Conservation (phyloP, 371 early-diverging fungal species). For the Batkoa obscura region DNA sequence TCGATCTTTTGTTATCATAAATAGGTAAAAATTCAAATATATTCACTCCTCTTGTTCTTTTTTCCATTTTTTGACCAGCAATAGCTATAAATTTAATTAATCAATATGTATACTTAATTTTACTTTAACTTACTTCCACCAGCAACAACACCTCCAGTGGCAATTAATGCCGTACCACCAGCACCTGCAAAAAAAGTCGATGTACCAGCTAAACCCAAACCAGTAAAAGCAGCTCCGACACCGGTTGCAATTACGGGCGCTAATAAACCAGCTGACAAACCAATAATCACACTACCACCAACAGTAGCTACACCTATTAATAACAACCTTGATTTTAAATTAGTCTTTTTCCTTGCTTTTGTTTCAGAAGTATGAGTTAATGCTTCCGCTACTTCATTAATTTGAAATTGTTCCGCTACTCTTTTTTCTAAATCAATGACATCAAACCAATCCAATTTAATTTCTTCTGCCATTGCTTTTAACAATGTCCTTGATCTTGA, state of each 20-base stretch:
- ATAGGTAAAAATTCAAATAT: slow-evolving; percentile 67
- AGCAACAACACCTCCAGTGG: slow-evolving; percentile 57
- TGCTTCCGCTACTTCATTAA: slow-evolving; percentile 15
- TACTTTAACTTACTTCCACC: slow-evolving; percentile 28
- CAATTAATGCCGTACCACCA: slow-evolving; percentile 75
- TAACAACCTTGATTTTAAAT: slow-evolving; percentile 35
- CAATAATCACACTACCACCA: slow-evolving; percentile 65
- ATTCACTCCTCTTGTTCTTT: slow-evolving; percentile 60
- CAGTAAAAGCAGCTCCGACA: slow-evolving; percentile 65
- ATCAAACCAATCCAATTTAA: slow-evolving; percentile 51
- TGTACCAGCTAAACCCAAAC: slow-evolving; percentile 62
- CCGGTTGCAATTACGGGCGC: slow-evolving; percentile 90
- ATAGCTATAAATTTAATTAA: slow-evolving; percentile 15
- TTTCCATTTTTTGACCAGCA: slow-evolving; percentile 64
- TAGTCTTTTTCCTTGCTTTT: slow-evolving; percentile 30
- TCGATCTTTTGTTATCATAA: slow-evolving; percentile 37
- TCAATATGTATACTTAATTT: background rate
- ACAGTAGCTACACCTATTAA: slow-evolving; percentile 66
- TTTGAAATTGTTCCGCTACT: slow-evolving; percentile 48
- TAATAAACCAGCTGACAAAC: slow-evolving; percentile 59
- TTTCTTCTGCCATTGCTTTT: slow-evolving; percentile 38
- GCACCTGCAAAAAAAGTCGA: slow-evolving; percentile 60
- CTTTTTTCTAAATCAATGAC: slow-evolving; percentile 57
- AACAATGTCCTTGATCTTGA: slow-evolving; percentile 64
- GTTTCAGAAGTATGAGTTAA: slow-evolving; percentile 17